Evolutionary conservation across 164 flowering plant species (phyloP), one percentile per base, ranked within the genome.

Genomic region (Vitis riparia): DNA sequence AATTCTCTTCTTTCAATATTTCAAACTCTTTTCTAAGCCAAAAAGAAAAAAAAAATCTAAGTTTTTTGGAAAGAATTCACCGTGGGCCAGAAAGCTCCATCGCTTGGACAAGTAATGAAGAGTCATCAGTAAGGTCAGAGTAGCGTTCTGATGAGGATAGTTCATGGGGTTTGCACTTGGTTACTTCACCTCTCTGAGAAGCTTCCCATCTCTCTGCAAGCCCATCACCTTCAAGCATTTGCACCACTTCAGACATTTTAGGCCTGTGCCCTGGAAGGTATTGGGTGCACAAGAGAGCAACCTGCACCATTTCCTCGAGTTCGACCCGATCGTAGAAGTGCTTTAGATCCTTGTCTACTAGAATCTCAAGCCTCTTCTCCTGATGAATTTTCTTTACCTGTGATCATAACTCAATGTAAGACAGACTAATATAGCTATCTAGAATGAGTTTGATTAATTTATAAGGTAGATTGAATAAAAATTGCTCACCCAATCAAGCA

Each of bases 211-310:
- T 86, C 56, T 88, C 95, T 2, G 88, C 94, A 30, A 90, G 86
- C 2, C 94, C 92, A 65, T 90, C 94, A 3, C 95, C 95, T 87
- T 88, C 92, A 2, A 90, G 91, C 92, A 90, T 90, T 66, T 90
- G 68, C 7, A 90, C 89, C 44, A 88, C 95, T 74, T 90, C 91
- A 0, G 95, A 90, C 95, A 88, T 90, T 77, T 86, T 88, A 0
- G 95, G 92, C 58, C 95, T 82, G 51, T 84, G 88, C 51, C 77
- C 82, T 14, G 95, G 95, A 70, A 86, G 87, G 76, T 77, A 90
- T 52, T 87, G 95, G 3, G 95, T 88, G 77, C 90, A 78, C 53
- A 88, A 63, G n/a, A 90, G 79, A 15, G 95, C 92, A 47, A 90
- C 88, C 68, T 84, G 88, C 65, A 90, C 90, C 80, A 91, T 93